A percentile compares a stretch with the other conserved stretches of the same genome.
These are phyloP conservation scores for Fusarium succisae DNA, from an alignment of 2,329 filamentous ascomycete species.

Conservation along the genomic window DNA sequence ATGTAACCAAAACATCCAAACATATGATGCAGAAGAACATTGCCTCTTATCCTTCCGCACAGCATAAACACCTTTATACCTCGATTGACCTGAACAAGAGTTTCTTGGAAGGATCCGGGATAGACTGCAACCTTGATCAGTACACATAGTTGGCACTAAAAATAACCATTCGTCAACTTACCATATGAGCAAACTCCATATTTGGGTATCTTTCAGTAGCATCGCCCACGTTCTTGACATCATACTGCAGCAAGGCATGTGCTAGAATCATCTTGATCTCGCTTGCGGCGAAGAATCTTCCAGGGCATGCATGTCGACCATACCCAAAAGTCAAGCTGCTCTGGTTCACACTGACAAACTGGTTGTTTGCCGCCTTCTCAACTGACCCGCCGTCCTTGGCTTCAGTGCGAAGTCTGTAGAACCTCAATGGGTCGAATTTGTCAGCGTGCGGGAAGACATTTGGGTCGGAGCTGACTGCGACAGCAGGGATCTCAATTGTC, in stretches of 20 bases:
- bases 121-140: accelerated
- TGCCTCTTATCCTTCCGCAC: accelerated
- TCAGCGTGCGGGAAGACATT: background rate
- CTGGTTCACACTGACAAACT: background rate
- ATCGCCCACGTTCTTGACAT: background rate
- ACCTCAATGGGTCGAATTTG: background rate
- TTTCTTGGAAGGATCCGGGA: background rate
- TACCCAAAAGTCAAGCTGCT: background rate
- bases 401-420: background rate
- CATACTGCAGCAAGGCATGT: background rate
- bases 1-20: background rate
- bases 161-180: accelerated
- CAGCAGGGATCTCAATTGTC: background rate
- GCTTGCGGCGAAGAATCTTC: background rate
- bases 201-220: background rate
- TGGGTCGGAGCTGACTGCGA: background rate
- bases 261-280: background rate
- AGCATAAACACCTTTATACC: background rate
- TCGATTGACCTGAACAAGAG: background rate
- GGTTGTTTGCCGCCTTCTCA: background rate
- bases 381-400: background rate
- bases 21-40: background rate
- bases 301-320: background rate
- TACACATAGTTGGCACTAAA: accelerated
- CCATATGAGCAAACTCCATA: background rate